Evolutionary conservation across 768 basidiomycete genomes (phyloP).

Genomic region (Lentinula lateritia): DNA sequence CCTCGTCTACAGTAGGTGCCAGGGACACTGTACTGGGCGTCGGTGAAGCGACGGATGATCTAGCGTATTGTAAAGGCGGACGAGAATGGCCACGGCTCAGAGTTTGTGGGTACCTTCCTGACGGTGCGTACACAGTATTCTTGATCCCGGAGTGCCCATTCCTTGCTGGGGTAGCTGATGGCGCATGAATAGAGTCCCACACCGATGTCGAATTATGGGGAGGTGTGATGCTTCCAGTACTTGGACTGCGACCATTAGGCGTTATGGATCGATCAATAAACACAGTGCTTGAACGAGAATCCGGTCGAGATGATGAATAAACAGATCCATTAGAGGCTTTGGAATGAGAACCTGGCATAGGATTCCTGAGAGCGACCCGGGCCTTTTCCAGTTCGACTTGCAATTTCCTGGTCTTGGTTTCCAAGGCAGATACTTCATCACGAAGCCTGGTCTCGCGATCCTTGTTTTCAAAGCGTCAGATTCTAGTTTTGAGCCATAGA

Average conservation of each 20-base stretch:
- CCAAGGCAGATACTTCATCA: conserved; percentile 60
- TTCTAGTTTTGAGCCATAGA: no score
- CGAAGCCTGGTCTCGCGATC: conserved; percentile 66
- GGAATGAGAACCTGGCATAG: conserved; percentile 20
- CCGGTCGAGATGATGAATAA: conserved; percentile 50
- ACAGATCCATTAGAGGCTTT: conserved; percentile 31
- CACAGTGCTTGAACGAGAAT: conserved; percentile 67
- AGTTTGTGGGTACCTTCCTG: conserved; percentile 13
- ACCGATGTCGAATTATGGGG: conserved; percentile 44
- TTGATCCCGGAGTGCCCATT: background rate
- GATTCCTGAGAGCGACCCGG: conserved; percentile 20
- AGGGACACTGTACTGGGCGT: conserved; percentile 73
- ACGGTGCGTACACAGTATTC: background rate
- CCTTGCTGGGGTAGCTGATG: conserved; percentile 23
- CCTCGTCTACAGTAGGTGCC: conserved; percentile 61
- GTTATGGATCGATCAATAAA: conserved; percentile 49
- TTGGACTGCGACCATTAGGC: conserved; percentile 36
- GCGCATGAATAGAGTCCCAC: conserved; percentile 67
- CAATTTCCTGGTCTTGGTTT: conserved; percentile 51
- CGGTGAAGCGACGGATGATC: conserved; percentile 51
- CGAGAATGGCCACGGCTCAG: conserved; percentile 7
- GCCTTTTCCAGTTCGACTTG: conserved; percentile 56
- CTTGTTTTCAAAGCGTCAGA: conserved; percentile 26
- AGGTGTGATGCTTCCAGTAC: conserved; percentile 40
- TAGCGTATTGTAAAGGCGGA: background rate